Evolutionary conservation across 371 early-diverging fungal species (phyloP).

Genomic region (Rhizopus microsporus): DNA sequence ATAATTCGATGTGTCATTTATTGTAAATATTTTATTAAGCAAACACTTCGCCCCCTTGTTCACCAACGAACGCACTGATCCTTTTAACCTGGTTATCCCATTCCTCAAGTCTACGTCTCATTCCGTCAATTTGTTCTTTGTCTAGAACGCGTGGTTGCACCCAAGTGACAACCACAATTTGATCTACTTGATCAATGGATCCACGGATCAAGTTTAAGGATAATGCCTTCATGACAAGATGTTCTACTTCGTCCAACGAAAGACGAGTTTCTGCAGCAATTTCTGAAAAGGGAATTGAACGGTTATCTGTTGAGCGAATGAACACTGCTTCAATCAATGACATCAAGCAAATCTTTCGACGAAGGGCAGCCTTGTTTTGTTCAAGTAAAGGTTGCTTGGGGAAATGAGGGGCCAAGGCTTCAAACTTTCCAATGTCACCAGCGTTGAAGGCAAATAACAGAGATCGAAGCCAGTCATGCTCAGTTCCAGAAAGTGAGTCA

Average conservation of each 20-base stretch:
- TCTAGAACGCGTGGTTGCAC: slow-evolving; percentile 97
- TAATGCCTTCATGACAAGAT: slow-evolving; percentile 96
- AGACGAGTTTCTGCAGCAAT: slow-evolving; percentile 89
- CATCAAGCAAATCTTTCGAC: slow-evolving; percentile 96
- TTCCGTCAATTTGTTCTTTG: slow-evolving; percentile 81
- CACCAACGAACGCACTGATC: slow-evolving; percentile 60
- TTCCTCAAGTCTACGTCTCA: slow-evolving; percentile 54
- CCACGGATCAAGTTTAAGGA: slow-evolving; percentile 91
- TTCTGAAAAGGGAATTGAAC: slow-evolving; percentile 81
- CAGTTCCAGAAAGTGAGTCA: slow-evolving; percentile 76
- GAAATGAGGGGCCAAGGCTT: slow-evolving; percentile 76
- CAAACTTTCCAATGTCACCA: slow-evolving; percentile 93
- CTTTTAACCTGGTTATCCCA: slow-evolving; percentile 42
- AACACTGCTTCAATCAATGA: slow-evolving; percentile 94
- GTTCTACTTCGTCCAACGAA: slow-evolving; percentile 89
- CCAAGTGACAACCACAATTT: slow-evolving; percentile 87
- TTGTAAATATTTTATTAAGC: slow-evolving; percentile 31
- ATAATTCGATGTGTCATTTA: too few species aligned
- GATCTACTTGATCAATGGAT: slow-evolving; percentile 93
- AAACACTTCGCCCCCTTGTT: slow-evolving; percentile 59
- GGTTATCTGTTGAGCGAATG: slow-evolving; percentile 78
- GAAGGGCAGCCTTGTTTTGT: slow-evolving; percentile 70
- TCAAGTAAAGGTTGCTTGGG: slow-evolving; percentile 79
- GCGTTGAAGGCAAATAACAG: slow-evolving; percentile 91
- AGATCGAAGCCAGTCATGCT: slow-evolving; percentile 85